phyloP scores from a whole-genome alignment of 179 eudicot genomes.

The Silene vulgaris region DNA sequence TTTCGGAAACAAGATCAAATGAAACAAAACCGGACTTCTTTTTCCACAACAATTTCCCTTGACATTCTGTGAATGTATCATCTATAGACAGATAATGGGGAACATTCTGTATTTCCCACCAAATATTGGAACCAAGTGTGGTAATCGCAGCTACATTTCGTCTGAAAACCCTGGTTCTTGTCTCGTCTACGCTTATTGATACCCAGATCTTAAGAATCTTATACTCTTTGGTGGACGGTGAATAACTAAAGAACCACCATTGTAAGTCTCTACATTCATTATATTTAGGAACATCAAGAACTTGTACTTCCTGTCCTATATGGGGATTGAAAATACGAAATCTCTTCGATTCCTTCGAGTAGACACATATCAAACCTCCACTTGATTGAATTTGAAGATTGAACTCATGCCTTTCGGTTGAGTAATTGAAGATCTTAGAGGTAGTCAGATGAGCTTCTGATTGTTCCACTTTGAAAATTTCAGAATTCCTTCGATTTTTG shows the following conservation, averaged over 20 bases:
- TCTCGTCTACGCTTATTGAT: not conserved
- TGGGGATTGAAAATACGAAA: not conserved
- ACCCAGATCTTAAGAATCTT: not conserved
- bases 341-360: not conserved
- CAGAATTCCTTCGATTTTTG: not conserved
- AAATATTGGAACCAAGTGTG: not conserved
- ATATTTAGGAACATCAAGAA: not conserved
- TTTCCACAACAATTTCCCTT: not conserved
- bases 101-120: not conserved
- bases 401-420: not conserved
- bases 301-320: not conserved
- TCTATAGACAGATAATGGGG: not conserved
- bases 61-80: not conserved
- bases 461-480: not conserved
- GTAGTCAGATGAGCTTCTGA: not conserved
- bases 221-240: slow-evolving; percentile 1
- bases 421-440: not conserved
- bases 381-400: not conserved
- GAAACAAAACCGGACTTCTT: not conserved
- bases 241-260: not conserved
- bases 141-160: not conserved
- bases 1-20: not conserved
- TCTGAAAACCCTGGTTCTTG: not conserved
- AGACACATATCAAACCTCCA: not conserved
- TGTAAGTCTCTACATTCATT: not conserved